Evolutionary conservation across 257 asterid genomes (phyloP).

Genomic region (Solanum boliviense): DNA sequence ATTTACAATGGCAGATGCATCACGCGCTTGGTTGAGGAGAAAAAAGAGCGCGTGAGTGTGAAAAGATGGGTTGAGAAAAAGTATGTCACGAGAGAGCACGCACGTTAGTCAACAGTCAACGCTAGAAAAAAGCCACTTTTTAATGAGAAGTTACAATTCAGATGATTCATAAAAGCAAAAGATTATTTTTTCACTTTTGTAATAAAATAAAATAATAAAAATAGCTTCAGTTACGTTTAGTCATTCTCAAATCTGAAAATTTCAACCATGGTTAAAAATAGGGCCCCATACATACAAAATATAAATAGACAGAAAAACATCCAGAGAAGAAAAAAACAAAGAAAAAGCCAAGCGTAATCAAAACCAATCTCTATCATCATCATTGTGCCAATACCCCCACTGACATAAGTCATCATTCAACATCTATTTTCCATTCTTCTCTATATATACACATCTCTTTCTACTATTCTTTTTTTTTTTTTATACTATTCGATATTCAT

Average conservation of each 20-base stretch:
- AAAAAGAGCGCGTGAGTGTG: not conserved
- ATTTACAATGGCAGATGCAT: not conserved
- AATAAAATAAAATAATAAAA: not conserved
- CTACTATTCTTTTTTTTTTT: too few species aligned
- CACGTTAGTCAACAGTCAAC: conserved; percentile 21
- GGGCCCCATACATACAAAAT: not conserved
- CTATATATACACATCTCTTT: too few species aligned
- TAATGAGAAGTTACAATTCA: conserved; percentile 1
- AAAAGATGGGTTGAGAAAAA: not conserved
- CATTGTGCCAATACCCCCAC: conserved; percentile 68
- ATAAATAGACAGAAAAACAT: not conserved
- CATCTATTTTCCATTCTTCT: conserved; percentile 23
- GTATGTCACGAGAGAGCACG: not conserved
- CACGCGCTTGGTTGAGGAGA: not conserved
- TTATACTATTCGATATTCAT: too few species aligned
- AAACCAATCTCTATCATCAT: conserved; percentile 67
- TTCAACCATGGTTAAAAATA: not conserved
- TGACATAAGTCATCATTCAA: conserved; percentile 90
- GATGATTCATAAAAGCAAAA: not conserved
- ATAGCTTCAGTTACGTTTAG: not conserved
- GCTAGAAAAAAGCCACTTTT: conserved; percentile 5
- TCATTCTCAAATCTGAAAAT: not conserved
- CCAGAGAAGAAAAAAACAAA: not conserved
- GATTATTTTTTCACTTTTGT: not conserved
- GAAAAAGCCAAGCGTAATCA: conserved; percentile 4